A percentile compares a stretch with the other conserved stretches of the same genome.
These are phyloP conservation scores for Tulasnella sp. DNA, from an alignment of 768 basidiomycete species.

Conservation along the genomic window DNA sequence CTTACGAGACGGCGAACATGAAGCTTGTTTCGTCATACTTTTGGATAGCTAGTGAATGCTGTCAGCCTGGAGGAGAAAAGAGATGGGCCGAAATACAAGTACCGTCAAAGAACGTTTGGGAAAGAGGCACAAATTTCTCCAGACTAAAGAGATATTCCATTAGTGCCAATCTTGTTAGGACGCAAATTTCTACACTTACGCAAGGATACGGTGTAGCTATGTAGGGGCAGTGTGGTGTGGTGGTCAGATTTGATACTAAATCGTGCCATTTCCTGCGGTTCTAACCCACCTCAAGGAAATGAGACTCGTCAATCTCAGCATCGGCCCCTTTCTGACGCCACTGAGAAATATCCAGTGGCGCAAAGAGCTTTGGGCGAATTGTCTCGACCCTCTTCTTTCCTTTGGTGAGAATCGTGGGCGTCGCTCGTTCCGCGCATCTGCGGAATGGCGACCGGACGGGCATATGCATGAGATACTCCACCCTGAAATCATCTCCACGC, in stretches of 20 bases:
- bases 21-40: conserved; percentile 1
- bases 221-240: neutral
- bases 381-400: conserved; percentile 15
- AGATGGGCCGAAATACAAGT: neutral
- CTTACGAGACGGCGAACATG: conserved; percentile 27
- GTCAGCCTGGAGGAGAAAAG: neutral
- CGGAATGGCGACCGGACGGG: no score
- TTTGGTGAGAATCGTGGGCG: neutral
- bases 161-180: neutral
- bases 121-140: conserved; percentile 19
- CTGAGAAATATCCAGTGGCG: neutral
- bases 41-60: conserved; percentile 10
- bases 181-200: neutral
- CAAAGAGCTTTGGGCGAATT: conserved; percentile 10
- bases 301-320: neutral
- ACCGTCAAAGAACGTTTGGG: conserved; percentile 17
- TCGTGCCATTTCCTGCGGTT: neutral
- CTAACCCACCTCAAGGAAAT: conserved; percentile 8
- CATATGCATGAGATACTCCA: no score
- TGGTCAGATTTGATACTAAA: neutral
- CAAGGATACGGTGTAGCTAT: neutral
- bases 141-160: neutral
- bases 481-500: neutral
- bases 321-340: neutral
- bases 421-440: neutral